Evolutionary conservation across 192 early-diverging fungal genomes (phyloP), one percentile per base, ranked within the genome.

Genomic region (Phycomyces blakesleeanus): DNA sequence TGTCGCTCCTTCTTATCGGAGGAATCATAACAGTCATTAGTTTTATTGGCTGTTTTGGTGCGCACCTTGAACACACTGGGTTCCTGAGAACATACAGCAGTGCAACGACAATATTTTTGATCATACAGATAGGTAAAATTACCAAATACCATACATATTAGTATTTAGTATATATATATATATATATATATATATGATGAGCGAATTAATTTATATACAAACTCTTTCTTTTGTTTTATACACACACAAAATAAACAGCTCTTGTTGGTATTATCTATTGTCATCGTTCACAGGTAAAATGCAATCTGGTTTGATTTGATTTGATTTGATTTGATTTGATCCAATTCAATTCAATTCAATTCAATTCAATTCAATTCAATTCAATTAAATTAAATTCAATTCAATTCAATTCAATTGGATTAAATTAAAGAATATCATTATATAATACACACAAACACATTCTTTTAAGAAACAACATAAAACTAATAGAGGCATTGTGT

Each of bases 1-100:
- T 57, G 15, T 40, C 18, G 8, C 49, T 66, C 16, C 20, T 66
- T 0, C 18, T 57, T 16, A 37, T 66, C 10, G 64, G 64, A 37
- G 55, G 55, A 3, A 50, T 66, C 25, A 50, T 58, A 37, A 51
- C 47, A 21, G 29, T 34, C 0, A 58, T 37, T 12, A 57, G 55
- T 11, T 66, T 66, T 40, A 57, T 66, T 38, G 64, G 55, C 22
- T 57, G 64, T 10, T 66, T 66, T 27, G 64, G 64, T 8, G 42
- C 55, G 0, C 47, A 57, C 51, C 14, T 57, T 8, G 64, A 66
- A 58, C 64, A 66, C n/a, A 55, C 56, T 1, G 64, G 64, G 18
- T 66, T 66, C 38, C 8, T 66, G 2, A 66, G 56, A 37, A 55
- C 40, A 3, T 58, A 57, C 22, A 57, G 56, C 37, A 57, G 64